These are phyloP conservation scores for Puccinia triticina DNA, from an alignment of 1,284 basidiomycete species.

Conservation along the genomic window DNA sequence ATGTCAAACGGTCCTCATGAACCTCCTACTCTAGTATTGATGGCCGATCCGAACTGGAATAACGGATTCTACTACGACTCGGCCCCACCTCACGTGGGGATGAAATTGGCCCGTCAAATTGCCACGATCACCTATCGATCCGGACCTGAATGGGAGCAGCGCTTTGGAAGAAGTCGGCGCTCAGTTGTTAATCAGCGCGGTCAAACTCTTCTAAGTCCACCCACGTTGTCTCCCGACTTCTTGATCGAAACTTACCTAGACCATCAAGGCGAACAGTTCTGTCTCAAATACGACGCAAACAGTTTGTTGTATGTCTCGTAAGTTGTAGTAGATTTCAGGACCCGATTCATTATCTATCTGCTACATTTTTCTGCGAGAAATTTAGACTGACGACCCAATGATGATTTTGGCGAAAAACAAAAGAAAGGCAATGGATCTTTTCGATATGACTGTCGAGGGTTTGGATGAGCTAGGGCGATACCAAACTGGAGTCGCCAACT, in stretches of 20 bases:
- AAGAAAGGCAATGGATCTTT: constrained; percentile 98
- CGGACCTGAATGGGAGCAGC: constrained; percentile 97
- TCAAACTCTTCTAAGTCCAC: constrained; percentile 56
- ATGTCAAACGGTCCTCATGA: neutral
- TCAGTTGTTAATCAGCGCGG: constrained; percentile 51
- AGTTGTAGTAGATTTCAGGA: neutral
- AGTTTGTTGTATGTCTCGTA: constrained; percentile 84
- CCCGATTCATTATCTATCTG: neutral
- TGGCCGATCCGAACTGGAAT: constrained; percentile 99
- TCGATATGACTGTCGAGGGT: constrained; percentile 86
- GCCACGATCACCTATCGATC: constrained; percentile 99
- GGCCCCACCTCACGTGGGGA: constrained; percentile 92
- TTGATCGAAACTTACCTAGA: constrained; percentile 98
- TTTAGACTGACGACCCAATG: neutral
- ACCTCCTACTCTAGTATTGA: constrained; percentile 78
- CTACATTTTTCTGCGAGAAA: constrained; percentile 36
- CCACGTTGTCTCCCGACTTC: constrained; percentile 85
- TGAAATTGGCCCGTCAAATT: constrained; percentile 98
- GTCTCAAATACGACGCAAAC: constrained; percentile 98
- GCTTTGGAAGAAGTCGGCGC: constrained; percentile 75
- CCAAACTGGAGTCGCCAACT: constrained; percentile 7
- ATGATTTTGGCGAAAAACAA: neutral
- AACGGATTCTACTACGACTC: constrained; percentile 90
- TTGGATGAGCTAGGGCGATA: constrained; percentile 68
- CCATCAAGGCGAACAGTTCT: constrained; percentile 96